Base-by-base conservation (phyloP, 208 protist genomes). In the Jaenimonas drosophilae region DNA sequence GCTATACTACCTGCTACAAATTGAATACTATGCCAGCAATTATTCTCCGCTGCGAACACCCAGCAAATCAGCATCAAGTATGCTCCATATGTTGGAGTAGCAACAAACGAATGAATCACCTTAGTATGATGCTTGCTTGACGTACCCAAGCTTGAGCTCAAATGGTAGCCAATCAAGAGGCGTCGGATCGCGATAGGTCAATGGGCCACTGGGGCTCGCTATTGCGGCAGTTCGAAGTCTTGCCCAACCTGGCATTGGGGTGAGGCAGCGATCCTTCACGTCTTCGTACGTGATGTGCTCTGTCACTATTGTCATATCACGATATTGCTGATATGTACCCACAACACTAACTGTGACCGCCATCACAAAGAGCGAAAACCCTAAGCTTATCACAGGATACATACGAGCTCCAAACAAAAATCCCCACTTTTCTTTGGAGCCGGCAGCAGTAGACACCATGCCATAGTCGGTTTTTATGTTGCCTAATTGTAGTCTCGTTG, bases 391-490 rank as follows among this genome's bases (percentile, higher is more conserved):
- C 4, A 88, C 20, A 11, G 84, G 84, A 49, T 92, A 89, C 4
- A 55, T 62, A 25, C 63, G 48, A 12, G 57, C 68, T 23, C 71
- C 72, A 33, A 82, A 77, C 24, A 92, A 39, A 51, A 84, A 88
- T 3, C 84, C 84, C 84, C 84, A 92, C 51, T 92, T 92, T 54
- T 92, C 79, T 5, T 49, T 49, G 3, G 84, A 92, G 3, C 84
- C 84, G n/a, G 84, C 79, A 29, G 84, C 84, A 6, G 79, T 89
- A 4, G 79, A 82, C 3, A 84, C 69, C 24, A 59, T 76, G 4
- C 84, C 84, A 53, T 87, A 85, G 39, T 92, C 79, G 11, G 79
- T 89, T 63, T 92, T 89, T 21, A 92, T 65, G 47, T 92, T 92
- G 26, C 84, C 84, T 70, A 92, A 34, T 47, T 92, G 84, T 28